Conservation (phyloP, 345 rosid genomes). For the Populus alba region DNA sequence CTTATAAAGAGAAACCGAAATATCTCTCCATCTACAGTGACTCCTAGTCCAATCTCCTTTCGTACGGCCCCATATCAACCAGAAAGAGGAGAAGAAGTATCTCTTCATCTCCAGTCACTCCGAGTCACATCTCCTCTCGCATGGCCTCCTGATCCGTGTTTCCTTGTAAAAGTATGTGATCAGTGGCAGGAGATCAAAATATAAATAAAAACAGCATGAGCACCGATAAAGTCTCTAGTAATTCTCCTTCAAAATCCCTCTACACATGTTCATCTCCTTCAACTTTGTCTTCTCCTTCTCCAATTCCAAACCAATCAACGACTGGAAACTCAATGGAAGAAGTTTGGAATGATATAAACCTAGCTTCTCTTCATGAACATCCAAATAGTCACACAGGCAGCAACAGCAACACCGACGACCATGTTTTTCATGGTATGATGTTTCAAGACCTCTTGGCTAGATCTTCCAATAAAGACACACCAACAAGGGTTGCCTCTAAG, state of each 20-base stretch:
- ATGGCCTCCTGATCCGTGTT: not conserved
- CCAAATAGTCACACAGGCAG: not conserved
- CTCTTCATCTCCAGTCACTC: not conserved
- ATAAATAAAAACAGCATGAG: not conserved
- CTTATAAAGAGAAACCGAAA: not conserved
- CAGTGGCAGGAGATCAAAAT: constrained; percentile 6
- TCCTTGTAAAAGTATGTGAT: constrained; percentile 14
- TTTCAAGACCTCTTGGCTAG: constrained; percentile 36
- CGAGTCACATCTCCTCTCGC: no score
- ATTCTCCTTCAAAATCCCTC: constrained; percentile 17
- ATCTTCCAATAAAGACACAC: constrained; percentile 19
- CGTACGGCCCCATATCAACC: not conserved
- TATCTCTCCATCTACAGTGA: not conserved
- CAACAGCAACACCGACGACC: not conserved
- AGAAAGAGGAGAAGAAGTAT: not conserved
- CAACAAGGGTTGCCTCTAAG: not conserved
- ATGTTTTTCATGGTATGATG: constrained; percentile 14
- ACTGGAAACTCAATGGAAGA: constrained; percentile 42
- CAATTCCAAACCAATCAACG: not conserved
- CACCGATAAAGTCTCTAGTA: not conserved
- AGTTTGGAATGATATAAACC: constrained; percentile 45
- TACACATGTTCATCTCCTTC: constrained; percentile 2
- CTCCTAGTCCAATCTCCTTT: no score
- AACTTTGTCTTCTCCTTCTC: constrained; percentile 3
- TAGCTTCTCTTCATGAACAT: constrained; percentile 20